Evolutionary conservation across 2,329 filamentous ascomycete species (phyloP), one percentile per base, ranked within the genome.

Genomic region (Penicillium polonicum): DNA sequence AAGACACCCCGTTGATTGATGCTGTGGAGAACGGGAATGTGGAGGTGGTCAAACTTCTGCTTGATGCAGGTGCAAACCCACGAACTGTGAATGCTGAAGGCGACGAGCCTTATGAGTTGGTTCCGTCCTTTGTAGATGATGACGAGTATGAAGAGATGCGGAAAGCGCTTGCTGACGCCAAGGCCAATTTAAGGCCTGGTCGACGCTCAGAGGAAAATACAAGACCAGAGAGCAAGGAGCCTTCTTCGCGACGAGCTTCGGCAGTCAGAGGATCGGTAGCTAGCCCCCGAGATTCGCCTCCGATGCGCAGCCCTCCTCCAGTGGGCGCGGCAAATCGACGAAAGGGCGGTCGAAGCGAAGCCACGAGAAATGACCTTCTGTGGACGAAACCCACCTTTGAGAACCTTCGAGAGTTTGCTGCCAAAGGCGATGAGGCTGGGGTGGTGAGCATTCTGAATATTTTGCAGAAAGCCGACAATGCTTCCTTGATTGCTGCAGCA

Each of bases 21-120:
- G 94, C 94, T 5, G 92, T 97, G 29, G 94, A 97, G 66, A 99
- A 99, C 68, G 91, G 91, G 1, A 92, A 99, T 70, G 73, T 96
- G 8, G 90, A 89, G 19, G 93, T 97, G 4, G 90, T 99, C 42
- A 90, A 87, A 68, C 80, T 96, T 10, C 79, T 99, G 35, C 80
- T 99, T 2, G 85, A 89, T 55, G 88, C 92, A 56, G 93, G 92
- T 12, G 93, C 96, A 13, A 95, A 99, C 70, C 94, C 94, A 48
- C 87, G 92, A 49, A 90, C 92, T 65, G 88, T 92, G 46, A 97
- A 97, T 71, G 87, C 91, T n/a, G 89, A 92, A 67, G 94, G 94
- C 5, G 89, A 96, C 70, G 91, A 96, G 68, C 93, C 94, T 0
- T 84, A 96, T 33, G 92, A 97, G 65, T 84, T 94, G 56, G 85